Conservation (phyloP, 2,329 filamentous ascomycete species). For the Aspergillus aculeatus region DNA sequence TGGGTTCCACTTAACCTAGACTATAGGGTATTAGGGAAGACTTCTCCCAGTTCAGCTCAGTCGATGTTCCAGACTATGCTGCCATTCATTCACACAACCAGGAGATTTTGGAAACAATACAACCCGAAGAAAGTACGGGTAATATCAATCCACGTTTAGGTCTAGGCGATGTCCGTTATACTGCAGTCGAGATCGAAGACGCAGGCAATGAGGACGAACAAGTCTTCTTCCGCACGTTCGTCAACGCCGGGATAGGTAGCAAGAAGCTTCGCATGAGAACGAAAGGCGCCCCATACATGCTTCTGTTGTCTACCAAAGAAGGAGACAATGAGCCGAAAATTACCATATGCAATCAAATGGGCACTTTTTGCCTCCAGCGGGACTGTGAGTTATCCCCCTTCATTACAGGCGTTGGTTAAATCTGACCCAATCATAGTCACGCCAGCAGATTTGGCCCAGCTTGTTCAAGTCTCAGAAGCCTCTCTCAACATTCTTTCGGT, state of each 20-base stretch:
- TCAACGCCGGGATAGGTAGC: constrained; percentile 33
- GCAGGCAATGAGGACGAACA: constrained; percentile 31
- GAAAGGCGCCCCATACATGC: constrained; percentile 34
- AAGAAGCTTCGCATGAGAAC: constrained; percentile 33
- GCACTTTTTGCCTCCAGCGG: constrained; percentile 29
- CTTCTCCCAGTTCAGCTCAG: constrained; percentile 25
- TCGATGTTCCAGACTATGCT: constrained; percentile 28
- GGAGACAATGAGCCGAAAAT: constrained; percentile 35
- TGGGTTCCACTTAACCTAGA: background rate
- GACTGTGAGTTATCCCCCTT: constrained; percentile 24
- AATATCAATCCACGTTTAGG: constrained; percentile 16
- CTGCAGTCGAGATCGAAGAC: constrained; percentile 32
- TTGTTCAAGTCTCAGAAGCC: constrained; percentile 21
- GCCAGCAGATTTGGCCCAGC: constrained; percentile 21
- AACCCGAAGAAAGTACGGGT: constrained; percentile 27
- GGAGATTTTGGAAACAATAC: constrained; percentile 32
- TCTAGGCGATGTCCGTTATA: constrained; percentile 28
- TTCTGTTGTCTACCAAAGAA: constrained; percentile 29
- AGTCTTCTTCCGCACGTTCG: constrained; percentile 31
- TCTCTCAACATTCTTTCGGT: constrained; percentile 17
- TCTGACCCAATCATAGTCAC: constrained; percentile 14
- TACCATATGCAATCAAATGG: constrained; percentile 34
- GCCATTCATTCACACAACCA: constrained; percentile 24
- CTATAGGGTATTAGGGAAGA: constrained; percentile 29
- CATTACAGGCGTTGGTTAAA: background rate